These are phyloP conservation scores for Trametes villosa DNA, from an alignment of 768 basidiomycete species.

Conservation along the genomic window DNA sequence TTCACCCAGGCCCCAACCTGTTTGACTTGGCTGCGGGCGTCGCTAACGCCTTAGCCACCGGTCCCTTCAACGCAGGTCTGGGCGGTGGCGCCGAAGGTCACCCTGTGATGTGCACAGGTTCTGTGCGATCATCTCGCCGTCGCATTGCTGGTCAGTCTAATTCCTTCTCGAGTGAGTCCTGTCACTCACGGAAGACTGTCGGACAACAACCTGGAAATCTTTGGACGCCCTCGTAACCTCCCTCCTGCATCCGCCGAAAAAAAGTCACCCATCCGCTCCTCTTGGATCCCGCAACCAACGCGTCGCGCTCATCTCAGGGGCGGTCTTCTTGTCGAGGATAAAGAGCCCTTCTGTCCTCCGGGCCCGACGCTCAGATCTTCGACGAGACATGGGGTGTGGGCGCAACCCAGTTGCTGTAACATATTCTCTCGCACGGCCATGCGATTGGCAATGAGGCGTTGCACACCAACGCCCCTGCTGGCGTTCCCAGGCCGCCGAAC, in stretches of 20 bases:
- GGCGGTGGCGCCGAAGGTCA: constrained; percentile 43
- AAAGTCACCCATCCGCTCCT: constrained; percentile 83
- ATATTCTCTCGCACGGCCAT: constrained; percentile 70
- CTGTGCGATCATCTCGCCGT: constrained; percentile 57
- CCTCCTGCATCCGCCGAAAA: constrained; percentile 61
- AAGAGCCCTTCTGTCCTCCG: constrained; percentile 50
- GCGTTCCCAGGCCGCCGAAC: constrained; percentile 59
- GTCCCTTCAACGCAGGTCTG: constrained; percentile 5
- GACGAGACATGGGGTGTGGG: constrained; percentile 83
- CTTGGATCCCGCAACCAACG: constrained; percentile 57
- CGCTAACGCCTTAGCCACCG: constrained; percentile 37
- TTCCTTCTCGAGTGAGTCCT: background rate
- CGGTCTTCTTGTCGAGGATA: constrained; percentile 60
- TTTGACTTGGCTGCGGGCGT: constrained; percentile 61
- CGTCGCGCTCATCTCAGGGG: constrained; percentile 51
- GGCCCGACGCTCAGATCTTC: constrained; percentile 50
- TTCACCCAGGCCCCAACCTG: constrained; percentile 36
- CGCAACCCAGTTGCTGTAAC: constrained; percentile 82
- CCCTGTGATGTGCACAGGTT: constrained; percentile 33
- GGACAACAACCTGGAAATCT: constrained; percentile 63
- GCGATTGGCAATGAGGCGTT: constrained; percentile 64
- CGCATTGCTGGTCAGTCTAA: constrained; percentile 46
- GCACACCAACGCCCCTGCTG: constrained; percentile 75
- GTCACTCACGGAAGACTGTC: background rate
- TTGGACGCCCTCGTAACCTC: constrained; percentile 61